phyloP scores from a whole-genome alignment of 2,329 filamentous ascomycete genomes.

The Penicillium sp. region DNA sequence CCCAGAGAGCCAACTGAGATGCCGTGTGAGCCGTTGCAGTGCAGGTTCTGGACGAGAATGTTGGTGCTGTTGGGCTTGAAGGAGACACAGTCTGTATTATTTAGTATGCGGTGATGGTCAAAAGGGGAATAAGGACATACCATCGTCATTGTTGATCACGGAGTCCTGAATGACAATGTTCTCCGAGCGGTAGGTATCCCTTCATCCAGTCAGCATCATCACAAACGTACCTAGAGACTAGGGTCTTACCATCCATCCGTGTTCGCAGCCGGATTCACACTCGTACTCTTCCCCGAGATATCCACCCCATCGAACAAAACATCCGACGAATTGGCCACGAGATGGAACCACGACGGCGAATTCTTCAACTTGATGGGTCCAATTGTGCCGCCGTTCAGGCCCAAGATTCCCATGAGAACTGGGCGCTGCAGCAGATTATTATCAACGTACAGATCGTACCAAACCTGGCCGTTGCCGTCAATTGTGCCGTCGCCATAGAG shows the following conservation, averaged over 20 bases:
- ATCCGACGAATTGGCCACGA: slow-evolving; percentile 63
- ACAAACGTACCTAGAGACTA: neutral
- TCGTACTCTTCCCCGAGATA: slow-evolving; percentile 54
- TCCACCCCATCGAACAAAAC: slow-evolving; percentile 61
- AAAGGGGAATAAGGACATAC: slow-evolving; percentile 20
- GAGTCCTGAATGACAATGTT: slow-evolving; percentile 66
- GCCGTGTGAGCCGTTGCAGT: slow-evolving; percentile 67
- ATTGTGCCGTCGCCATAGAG: slow-evolving; percentile 63
- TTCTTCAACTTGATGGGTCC: slow-evolving; percentile 59
- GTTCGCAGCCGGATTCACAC: slow-evolving; percentile 57
- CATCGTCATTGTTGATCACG: slow-evolving; percentile 61
- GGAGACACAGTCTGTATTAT: slow-evolving; percentile 58
- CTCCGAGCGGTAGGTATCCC: slow-evolving; percentile 50
- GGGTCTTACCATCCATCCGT: slow-evolving; percentile 53
- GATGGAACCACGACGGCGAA: slow-evolving; percentile 60
- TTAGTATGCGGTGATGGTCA: slow-evolving; percentile 2
- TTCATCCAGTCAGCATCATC: slow-evolving; percentile 6
- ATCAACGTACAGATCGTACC: slow-evolving; percentile 60
- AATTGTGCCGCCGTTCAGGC: slow-evolving; percentile 55
- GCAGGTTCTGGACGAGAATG: slow-evolving; percentile 63
- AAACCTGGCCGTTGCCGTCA: slow-evolving; percentile 62
- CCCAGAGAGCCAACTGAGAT: slow-evolving; percentile 70
- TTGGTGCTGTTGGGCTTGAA: slow-evolving; percentile 72
- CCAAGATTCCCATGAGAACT: slow-evolving; percentile 55
- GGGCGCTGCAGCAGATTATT: slow-evolving; percentile 58